These are phyloP conservation scores for Durusdinium trenchii DNA, from an alignment of 73 alveolate species.

Conservation along the genomic window DNA sequence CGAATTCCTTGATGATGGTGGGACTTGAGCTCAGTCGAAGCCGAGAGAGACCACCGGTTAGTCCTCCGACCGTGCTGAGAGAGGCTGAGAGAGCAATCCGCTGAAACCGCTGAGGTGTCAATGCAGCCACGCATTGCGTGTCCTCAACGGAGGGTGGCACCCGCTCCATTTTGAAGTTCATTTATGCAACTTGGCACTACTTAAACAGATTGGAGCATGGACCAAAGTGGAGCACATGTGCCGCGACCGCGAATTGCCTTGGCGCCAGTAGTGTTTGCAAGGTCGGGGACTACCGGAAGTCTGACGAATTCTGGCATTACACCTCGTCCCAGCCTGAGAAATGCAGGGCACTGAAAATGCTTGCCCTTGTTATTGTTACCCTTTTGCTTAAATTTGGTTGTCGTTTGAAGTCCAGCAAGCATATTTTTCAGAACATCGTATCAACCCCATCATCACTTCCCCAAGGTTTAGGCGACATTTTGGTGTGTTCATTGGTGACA, in stretches of 20 bases:
- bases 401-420: neutral
- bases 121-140: conserved; percentile 89
- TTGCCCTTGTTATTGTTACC: neutral
- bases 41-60: neutral
- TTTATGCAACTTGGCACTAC: too few relatives aligned
- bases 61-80: too few relatives aligned
- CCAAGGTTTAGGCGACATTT: neutral
- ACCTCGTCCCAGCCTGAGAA: conserved; percentile 8
- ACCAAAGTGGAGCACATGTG: too few relatives aligned
- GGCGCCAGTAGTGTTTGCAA: too few relatives aligned
- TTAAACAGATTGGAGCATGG: too few relatives aligned
- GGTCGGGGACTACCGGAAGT: conserved; percentile 94
- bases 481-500: neutral
- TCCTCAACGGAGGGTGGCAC: conserved; percentile 85
- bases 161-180: conserved; percentile 75
- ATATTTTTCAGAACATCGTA: neutral
- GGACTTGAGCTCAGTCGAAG: neutral
- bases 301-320: conserved; percentile 75
- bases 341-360: neutral
- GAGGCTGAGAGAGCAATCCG: too few relatives aligned
- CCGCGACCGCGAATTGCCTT: too few relatives aligned
- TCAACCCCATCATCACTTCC: neutral
- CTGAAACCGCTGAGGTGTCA: conserved; percentile 32
- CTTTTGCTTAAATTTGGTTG: too few relatives aligned
- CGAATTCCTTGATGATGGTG: conserved; percentile 75